These are phyloP conservation scores for Fomitopsis serialis DNA, from an alignment of 768 basidiomycete genomes.

Conservation along the genomic window DNA sequence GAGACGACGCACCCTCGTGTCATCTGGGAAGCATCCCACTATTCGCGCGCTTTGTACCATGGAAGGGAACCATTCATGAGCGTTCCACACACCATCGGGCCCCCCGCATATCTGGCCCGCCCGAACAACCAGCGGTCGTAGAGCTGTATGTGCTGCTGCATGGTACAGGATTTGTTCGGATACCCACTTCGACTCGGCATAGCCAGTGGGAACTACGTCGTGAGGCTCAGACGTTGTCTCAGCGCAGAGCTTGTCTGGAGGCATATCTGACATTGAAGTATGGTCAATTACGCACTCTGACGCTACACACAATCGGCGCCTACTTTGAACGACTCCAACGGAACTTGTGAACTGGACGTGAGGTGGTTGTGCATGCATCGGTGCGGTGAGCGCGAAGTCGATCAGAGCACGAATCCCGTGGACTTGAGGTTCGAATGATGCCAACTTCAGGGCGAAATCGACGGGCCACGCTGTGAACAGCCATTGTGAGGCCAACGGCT, in stretches of 20 bases:
- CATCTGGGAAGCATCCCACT: constrained; percentile 2
- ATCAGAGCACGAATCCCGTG: neutral
- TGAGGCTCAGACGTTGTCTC: neutral
- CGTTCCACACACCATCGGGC: constrained; percentile 36
- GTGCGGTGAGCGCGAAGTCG: neutral
- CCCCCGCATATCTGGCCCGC: constrained; percentile 40
- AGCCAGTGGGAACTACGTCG: constrained; percentile 22
- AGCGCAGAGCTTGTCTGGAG: neutral
- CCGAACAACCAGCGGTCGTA: constrained; percentile 32
- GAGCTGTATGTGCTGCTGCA: constrained; percentile 23
- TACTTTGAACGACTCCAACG: neutral
- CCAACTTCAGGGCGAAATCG: neutral
- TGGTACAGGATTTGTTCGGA: constrained; percentile 31
- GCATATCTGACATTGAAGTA: neutral
- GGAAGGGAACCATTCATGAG: constrained; percentile 39
- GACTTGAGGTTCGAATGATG: neutral
- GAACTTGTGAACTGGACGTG: neutral
- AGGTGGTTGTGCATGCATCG: neutral
- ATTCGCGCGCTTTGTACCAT: constrained; percentile 21
- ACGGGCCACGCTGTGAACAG: neutral
- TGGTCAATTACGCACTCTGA: neutral
- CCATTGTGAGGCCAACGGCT: neutral
- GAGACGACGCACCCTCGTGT: neutral
- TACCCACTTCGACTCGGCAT: constrained; percentile 34
- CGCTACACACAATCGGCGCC: neutral